Evolutionary conservation across 495 filamentous ascomycete genomes (phyloP).

Genomic region (Penicillium turbatum): DNA sequence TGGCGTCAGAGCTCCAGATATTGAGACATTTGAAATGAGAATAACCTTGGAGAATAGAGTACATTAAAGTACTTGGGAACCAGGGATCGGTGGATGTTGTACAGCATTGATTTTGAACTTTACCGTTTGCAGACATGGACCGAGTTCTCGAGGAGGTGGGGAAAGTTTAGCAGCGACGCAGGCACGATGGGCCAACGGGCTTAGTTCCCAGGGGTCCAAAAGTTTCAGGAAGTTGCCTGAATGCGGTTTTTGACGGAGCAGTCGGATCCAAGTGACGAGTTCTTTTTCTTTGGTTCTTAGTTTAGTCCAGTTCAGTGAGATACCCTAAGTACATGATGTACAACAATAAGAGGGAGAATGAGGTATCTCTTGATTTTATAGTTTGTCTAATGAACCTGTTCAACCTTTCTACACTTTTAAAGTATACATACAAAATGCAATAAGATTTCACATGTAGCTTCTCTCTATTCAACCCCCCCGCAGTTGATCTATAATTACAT

Average conservation of each 20-base stretch:
- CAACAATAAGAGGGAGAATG: not conserved
- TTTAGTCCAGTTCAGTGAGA: not conserved
- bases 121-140: constrained; percentile 3
- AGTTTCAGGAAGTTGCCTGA: constrained; percentile 6
- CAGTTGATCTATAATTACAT: constrained; percentile 2
- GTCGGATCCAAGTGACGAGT: constrained; percentile 7
- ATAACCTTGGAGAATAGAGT: not conserved
- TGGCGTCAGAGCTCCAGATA: constrained; percentile 3
- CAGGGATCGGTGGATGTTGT: not conserved
- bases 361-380: not conserved
- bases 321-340: not conserved
- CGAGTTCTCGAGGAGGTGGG: not conserved
- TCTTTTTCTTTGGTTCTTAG: not conserved
- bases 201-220: constrained; percentile 3
- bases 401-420: not conserved
- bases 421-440: not conserved
- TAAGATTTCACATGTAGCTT: not conserved
- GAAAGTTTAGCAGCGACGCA: constrained; percentile 3
- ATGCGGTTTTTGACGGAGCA: constrained; percentile 7
- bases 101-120: not conserved
- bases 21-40: not conserved
- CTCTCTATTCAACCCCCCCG: not conserved
- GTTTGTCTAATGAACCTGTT: no score
- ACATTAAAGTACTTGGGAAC: not conserved
- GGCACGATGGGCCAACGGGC: constrained; percentile 6